These are phyloP conservation scores for Penicillium angulare DNA, from an alignment of 495 filamentous ascomycete genomes.

Conservation along the genomic window DNA sequence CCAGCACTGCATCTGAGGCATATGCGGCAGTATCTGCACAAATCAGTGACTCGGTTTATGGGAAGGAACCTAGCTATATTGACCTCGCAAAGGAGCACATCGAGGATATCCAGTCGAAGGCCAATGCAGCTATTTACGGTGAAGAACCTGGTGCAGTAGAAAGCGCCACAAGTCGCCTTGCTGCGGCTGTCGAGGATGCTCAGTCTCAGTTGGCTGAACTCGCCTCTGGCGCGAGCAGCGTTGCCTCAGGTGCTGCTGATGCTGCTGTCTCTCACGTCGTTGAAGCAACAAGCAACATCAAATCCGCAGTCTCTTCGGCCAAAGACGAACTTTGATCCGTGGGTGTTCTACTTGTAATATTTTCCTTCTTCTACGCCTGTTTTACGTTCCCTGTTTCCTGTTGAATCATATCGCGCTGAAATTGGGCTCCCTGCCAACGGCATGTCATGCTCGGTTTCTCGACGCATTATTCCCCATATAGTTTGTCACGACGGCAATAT, in stretches of 20 bases:
- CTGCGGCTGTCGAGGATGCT: constrained; percentile 48
- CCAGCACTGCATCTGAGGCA: constrained; percentile 47
- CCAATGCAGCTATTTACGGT: constrained; percentile 55
- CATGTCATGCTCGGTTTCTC: constrained; percentile 14
- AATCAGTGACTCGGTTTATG: constrained; percentile 56
- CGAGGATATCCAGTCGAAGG: constrained; percentile 49
- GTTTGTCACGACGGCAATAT: constrained; percentile 34
- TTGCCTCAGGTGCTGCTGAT: constrained; percentile 38
- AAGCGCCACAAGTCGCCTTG: constrained; percentile 48
- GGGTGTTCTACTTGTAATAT: constrained; percentile 13
- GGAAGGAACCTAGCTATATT: constrained; percentile 47
- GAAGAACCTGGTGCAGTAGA: constrained; percentile 55
- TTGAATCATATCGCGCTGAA: constrained; percentile 6
- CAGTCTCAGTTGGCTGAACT: constrained; percentile 46
- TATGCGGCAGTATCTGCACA: constrained; percentile 48
- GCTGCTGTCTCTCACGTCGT: constrained; percentile 47
- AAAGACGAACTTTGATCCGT: constrained; percentile 58
- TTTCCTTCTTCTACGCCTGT: constrained; percentile 6
- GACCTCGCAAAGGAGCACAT: constrained; percentile 50
- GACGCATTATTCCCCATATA: constrained; percentile 43
- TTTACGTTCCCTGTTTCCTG: constrained; percentile 1
- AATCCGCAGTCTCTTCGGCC: constrained; percentile 21
- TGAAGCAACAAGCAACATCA: constrained; percentile 36
- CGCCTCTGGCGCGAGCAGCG: constrained; percentile 33
- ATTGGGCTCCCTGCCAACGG: constrained; percentile 9